A percentile compares a stretch with the other conserved stretches of the same genome.
Evolutionary conservation across 257 asterid genomes (phyloP).

Genomic region (Nicotiana tomentosiformis): DNA sequence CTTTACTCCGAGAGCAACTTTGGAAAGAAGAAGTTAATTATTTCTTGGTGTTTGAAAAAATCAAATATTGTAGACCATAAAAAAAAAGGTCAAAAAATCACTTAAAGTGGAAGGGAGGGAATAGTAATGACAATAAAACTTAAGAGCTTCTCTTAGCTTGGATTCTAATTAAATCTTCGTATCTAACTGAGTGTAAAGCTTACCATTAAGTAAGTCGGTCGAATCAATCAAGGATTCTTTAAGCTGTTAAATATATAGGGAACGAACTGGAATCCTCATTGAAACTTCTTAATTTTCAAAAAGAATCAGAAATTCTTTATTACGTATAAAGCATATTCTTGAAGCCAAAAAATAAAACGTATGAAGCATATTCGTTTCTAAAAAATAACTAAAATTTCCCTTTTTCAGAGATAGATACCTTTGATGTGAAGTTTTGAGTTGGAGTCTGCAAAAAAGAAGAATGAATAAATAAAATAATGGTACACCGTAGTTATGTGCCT

Average conservation of each 20-base stretch:
- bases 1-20: too few relatives aligned
- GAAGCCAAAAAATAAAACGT: too few relatives aligned
- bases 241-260: not conserved
- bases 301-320: not conserved
- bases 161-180: too few relatives aligned
- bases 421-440: conserved; percentile 5
- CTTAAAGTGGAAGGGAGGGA: too few relatives aligned
- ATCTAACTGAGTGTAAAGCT: not conserved
- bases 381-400: not conserved
- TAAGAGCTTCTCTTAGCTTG: too few relatives aligned
- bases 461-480: not conserved
- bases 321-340: not conserved
- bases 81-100: too few relatives aligned
- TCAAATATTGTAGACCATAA: too few relatives aligned
- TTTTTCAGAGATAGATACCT: not conserved
- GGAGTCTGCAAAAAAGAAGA: not conserved
- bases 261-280: not conserved
- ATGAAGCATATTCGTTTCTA: not conserved
- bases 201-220: not conserved
- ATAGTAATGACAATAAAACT: too few relatives aligned
- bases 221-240: not conserved
- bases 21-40: too few relatives aligned
- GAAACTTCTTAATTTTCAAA: not conserved
- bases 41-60: too few relatives aligned
- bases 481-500: not conserved